phyloP scores from a whole-genome alignment of 2,329 filamentous ascomycete genomes.

The Tothia fuscella region DNA sequence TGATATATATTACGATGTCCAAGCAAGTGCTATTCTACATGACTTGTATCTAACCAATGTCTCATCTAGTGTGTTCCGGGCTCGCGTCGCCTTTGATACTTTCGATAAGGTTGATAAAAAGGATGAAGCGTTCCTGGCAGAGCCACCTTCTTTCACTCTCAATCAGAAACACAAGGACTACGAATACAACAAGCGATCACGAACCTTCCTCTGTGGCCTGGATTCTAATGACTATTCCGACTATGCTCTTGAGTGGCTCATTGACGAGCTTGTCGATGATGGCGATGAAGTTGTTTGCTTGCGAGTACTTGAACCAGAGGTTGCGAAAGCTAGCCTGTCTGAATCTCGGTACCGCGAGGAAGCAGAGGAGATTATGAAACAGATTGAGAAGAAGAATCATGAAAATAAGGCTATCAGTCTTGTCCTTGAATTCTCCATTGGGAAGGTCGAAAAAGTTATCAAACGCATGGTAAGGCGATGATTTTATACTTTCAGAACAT shows the following conservation, averaged over 20 bases:
- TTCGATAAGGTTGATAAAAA: slow-evolving; percentile 44
- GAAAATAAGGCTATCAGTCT: slow-evolving; percentile 76
- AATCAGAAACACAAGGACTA: slow-evolving; percentile 82
- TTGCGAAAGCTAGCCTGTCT: slow-evolving; percentile 52
- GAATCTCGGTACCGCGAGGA: slow-evolving; percentile 63
- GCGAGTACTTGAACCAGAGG: slow-evolving; percentile 74
- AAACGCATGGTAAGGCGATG: slow-evolving; percentile 61
- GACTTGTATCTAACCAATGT: neutral
- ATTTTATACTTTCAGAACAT: neutral
- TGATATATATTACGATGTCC: too few species aligned
- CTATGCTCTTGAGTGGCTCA: slow-evolving; percentile 82
- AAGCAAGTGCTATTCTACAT: too few species aligned
- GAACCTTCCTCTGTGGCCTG: slow-evolving; percentile 82
- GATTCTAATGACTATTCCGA: slow-evolving; percentile 89
- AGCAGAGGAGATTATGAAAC: slow-evolving; percentile 60
- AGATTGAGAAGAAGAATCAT: slow-evolving; percentile 68
- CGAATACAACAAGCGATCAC: slow-evolving; percentile 64
- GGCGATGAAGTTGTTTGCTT: slow-evolving; percentile 89
- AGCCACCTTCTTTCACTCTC: slow-evolving; percentile 57
- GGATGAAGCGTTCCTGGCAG: slow-evolving; percentile 53
- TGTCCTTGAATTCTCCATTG: slow-evolving; percentile 75
- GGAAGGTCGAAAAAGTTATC: slow-evolving; percentile 82
- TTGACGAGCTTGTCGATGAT: slow-evolving; percentile 85
- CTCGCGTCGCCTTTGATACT: slow-evolving; percentile 59
- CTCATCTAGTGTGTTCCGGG: slow-evolving; percentile 3